Conservation (phyloP, 345 rosid genomes). For the Corchorus olitorius region DNA sequence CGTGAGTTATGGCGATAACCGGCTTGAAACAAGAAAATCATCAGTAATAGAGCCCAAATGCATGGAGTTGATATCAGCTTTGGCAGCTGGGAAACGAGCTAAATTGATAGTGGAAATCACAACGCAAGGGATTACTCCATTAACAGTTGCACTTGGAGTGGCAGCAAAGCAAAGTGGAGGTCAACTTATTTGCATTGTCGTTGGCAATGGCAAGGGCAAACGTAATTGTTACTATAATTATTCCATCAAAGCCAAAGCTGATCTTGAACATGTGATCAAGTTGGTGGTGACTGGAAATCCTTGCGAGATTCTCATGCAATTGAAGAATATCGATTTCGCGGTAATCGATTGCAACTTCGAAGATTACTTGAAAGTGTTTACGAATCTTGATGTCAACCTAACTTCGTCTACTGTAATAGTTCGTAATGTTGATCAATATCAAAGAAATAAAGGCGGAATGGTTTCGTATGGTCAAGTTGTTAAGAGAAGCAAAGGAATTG, state of each 20-base stretch:
- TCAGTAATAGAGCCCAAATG: conserved; percentile 1
- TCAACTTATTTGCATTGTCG: conserved; percentile 12
- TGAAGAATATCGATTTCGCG: conserved; percentile 15
- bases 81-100: conserved; percentile 18
- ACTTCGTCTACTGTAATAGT: background rate
- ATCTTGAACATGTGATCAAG: background rate
- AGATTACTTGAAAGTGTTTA: conserved; percentile 1
- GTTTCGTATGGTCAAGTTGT: conserved; percentile 8
- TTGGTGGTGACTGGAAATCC: background rate
- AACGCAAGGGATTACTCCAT: conserved; percentile 17
- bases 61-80: conserved; percentile 20
- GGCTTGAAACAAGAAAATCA: background rate
- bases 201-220: too few species aligned
- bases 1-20: background rate
- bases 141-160: conserved; percentile 13
- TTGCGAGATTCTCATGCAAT: background rate
- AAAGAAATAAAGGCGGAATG: background rate
- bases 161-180: conserved; percentile 21
- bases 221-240: background rate
- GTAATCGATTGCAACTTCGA: conserved; percentile 2
- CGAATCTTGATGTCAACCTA: background rate
- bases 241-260: background rate
- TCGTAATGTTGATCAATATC: background rate
- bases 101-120: conserved; percentile 12
- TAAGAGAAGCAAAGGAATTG: background rate